These are phyloP conservation scores for Magnolia sinica DNA, from an alignment of 164 flowering plant species.

Conservation along the genomic window DNA sequence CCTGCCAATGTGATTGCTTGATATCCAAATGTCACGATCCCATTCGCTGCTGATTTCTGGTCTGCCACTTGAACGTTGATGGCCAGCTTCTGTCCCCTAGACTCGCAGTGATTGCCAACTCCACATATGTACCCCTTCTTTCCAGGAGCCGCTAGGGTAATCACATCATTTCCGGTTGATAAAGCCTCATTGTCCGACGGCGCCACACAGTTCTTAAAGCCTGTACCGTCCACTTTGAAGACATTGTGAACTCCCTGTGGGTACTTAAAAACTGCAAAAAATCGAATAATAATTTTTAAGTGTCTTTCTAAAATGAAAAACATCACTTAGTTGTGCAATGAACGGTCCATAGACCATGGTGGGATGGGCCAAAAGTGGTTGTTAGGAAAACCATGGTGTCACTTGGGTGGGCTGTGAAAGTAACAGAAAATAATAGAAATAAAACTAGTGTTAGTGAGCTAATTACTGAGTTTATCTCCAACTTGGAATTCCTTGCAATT, in stretches of 20 bases:
- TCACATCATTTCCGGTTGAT: constrained; percentile 19
- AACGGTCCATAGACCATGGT: no score
- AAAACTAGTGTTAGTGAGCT: no score
- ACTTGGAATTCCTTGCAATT: constrained; percentile 16
- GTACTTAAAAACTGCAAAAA: constrained; percentile 22
- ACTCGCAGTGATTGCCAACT: constrained; percentile 19
- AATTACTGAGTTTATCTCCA: neutral
- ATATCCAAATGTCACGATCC: neutral
- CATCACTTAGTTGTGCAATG: no score
- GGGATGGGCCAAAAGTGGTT: no score
- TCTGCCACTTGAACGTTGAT: neutral
- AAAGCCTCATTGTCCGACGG: constrained; percentile 8
- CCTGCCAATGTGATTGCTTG: neutral
- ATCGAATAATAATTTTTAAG: no score
- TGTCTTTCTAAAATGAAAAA: no score
- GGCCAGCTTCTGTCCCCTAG: constrained; percentile 16
- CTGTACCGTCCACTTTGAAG: constrained; percentile 12
- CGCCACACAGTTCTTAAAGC: constrained; percentile 14
- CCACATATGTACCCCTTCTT: constrained; percentile 32
- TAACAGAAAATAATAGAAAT: no score
- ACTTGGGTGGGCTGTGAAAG: no score
- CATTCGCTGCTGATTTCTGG: neutral
- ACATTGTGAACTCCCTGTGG: constrained; percentile 23
- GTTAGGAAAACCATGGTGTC: no score
- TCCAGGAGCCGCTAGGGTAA: constrained; percentile 14